phyloP scores from a whole-genome alignment of 1,139 yeast species.

The Saccharomyces pastorianus region DNA sequence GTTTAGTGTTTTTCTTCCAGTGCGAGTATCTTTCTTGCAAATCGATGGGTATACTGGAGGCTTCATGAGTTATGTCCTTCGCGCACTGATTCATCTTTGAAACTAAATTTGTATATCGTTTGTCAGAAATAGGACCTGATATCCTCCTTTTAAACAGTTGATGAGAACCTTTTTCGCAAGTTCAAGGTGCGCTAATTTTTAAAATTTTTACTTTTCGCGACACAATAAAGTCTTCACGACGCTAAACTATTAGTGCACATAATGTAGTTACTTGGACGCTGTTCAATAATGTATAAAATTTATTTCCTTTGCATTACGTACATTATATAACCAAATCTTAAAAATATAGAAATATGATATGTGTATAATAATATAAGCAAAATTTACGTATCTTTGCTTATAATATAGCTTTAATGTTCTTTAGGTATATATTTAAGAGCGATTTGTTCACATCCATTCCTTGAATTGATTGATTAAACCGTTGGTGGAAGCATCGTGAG shows the following conservation, averaged over 20 bases:
- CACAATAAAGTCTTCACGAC: background rate
- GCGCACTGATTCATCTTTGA: slow-evolving; percentile 1
- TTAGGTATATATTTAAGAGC: background rate
- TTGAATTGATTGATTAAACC: slow-evolving; percentile 92
- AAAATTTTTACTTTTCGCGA: background rate
- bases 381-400: background rate
- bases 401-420: background rate
- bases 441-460: slow-evolving; percentile 52
- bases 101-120: background rate
- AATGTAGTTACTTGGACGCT: background rate
- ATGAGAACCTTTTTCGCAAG: background rate
- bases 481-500: slow-evolving; percentile 87
- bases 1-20: slow-evolving; percentile 72
- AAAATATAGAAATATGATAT: background rate
- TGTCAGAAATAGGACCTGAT: background rate
- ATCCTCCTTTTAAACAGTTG: background rate
- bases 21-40: slow-evolving; percentile 52
- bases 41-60: slow-evolving; percentile 15
- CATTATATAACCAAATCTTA: background rate
- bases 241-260: background rate
- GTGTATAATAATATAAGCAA: background rate
- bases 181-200: background rate
- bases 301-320: background rate
- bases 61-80: slow-evolving; percentile 2
- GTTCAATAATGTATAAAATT: background rate